Evolutionary conservation across 1,139 yeast species (phyloP).

Genomic region (Magnusiomyces magnusii): DNA sequence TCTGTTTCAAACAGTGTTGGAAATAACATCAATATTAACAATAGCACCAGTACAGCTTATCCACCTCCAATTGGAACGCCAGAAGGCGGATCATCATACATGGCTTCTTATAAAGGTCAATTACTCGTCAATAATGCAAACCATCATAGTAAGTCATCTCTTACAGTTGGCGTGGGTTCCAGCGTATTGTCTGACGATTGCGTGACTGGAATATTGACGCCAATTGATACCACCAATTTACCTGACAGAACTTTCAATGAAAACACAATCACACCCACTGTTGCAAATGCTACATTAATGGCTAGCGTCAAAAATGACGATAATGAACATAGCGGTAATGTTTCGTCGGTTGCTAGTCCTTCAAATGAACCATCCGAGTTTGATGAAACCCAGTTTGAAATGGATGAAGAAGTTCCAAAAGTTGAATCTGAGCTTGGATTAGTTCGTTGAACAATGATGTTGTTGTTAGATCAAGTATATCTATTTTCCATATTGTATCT

Average conservation of each 20-base stretch:
- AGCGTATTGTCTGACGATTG: conserved; percentile 3
- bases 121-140: neutral
- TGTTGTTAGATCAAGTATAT: too few species aligned
- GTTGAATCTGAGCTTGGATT: neutral
- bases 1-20: conserved; percentile 5
- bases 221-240: neutral
- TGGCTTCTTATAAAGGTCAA: conserved; percentile 1
- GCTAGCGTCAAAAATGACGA: neutral
- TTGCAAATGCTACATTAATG: neutral
- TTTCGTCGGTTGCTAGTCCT: neutral
- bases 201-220: neutral
- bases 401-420: conserved; percentile 6
- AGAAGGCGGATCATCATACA: conserved; percentile 5
- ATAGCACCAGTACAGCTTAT: neutral
- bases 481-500: neutral
- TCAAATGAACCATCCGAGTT: neutral
- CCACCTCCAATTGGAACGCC: conserved; percentile 17
- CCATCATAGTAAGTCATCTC: neutral
- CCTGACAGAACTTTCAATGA: neutral
- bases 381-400: conserved; percentile 6
- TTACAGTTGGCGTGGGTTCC: neutral
- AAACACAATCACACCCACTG: neutral
- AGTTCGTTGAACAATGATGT: neutral
- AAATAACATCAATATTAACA: neutral
- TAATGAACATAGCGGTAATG: neutral